phyloP scores from a whole-genome alignment of 768 basidiomycete species.

The Amanita polypyramis region DNA sequence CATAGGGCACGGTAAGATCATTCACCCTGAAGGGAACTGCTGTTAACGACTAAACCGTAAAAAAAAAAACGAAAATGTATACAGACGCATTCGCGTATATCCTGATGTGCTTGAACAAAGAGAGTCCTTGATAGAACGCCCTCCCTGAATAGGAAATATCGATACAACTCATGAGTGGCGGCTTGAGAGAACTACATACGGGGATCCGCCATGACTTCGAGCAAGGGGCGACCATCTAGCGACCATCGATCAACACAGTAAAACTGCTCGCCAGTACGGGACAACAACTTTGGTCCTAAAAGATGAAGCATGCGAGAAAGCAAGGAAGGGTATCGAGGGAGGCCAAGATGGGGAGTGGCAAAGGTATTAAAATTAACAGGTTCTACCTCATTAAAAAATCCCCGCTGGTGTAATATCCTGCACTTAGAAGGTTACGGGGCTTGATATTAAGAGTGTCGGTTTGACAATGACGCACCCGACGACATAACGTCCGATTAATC shows the following conservation, averaged over 20 bases:
- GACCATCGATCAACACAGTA: conserved; percentile 69
- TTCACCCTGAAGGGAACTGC: conserved; percentile 35
- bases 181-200: conserved; percentile 25
- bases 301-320: conserved; percentile 40
- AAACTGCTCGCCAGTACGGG: conserved; percentile 74
- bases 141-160: conserved; percentile 32
- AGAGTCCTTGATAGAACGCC: conserved; percentile 67
- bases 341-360: conserved; percentile 77
- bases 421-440: neutral
- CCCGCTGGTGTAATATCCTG: conserved; percentile 54
- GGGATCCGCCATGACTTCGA: conserved; percentile 77
- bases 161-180: neutral
- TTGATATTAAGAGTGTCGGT: conserved; percentile 33
- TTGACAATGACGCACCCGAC: conserved; percentile 38
- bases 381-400: conserved; percentile 59
- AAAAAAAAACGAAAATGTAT: neutral
- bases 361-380: conserved; percentile 80
- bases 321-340: conserved; percentile 52
- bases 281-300: conserved; percentile 61
- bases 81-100: conserved; percentile 78
- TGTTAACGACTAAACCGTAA: neutral
- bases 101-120: conserved; percentile 53
- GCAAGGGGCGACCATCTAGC: conserved; percentile 48
- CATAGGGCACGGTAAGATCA: conserved; percentile 75
- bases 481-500: conserved; percentile 27